Evolutionary conservation across 192 early-diverging fungal genomes (phyloP).

Genomic region (Neocallimastix lanati): DNA sequence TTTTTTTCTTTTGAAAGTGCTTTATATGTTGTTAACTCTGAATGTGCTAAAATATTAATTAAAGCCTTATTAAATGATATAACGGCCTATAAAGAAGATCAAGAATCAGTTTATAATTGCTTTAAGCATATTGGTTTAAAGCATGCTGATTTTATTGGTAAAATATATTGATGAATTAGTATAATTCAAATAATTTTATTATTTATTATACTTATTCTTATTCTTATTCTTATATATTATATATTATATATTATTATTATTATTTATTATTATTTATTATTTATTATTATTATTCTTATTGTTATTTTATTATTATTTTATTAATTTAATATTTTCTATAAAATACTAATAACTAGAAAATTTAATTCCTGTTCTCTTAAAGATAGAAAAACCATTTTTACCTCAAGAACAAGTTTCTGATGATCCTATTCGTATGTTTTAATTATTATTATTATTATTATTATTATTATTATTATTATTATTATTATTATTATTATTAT

Average conservation of each 20-base stretch:
- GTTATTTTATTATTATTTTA: conserved; percentile 17
- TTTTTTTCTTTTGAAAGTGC: background rate
- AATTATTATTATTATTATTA: too few species aligned
- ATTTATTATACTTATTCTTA: too few species aligned
- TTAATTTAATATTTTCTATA: conserved; percentile 39
- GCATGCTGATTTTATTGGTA: conserved; percentile 21
- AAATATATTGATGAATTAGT: too few species aligned
- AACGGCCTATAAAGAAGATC: conserved; percentile 47
- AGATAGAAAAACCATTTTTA: background rate
- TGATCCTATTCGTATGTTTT: background rate
- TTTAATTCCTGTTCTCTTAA: background rate
- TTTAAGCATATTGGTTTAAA: conserved; percentile 40
- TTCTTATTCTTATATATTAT: too few species aligned
- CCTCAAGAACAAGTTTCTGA: background rate
- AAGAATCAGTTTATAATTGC: conserved; percentile 44
- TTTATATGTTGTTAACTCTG: conserved; percentile 7
- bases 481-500: too few species aligned
- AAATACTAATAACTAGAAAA: conserved; percentile 50
- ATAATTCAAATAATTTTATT: too few species aligned
- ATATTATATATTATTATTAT: too few species aligned
- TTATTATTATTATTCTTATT: too few species aligned
- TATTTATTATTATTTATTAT: too few species aligned
- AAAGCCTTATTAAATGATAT: conserved; percentile 42
- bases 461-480: too few species aligned
- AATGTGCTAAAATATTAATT: conserved; percentile 28